phyloP scores from a whole-genome alignment of 176 grass and related monocot genomes.

The Juncus effusus region DNA sequence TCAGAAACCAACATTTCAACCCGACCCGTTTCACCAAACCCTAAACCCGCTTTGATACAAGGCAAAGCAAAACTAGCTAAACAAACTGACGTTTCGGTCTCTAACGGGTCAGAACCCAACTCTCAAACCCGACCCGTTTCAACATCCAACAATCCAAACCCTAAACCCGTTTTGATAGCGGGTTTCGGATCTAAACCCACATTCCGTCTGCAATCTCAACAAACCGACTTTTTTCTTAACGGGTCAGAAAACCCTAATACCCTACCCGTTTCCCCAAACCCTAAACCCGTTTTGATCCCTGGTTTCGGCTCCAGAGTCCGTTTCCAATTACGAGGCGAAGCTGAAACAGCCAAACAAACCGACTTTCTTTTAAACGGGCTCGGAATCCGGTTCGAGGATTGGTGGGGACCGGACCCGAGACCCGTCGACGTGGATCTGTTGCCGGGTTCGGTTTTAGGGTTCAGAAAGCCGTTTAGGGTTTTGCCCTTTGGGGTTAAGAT shows the following conservation, averaged over 20 bases:
- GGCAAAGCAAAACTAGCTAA: too few relatives aligned
- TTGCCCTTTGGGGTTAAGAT: constrained; percentile 76
- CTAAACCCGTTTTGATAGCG: constrained; percentile 1
- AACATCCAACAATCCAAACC: background rate
- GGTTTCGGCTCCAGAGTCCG: constrained; percentile 84
- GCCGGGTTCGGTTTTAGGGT: constrained; percentile 60
- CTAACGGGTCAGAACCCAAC: constrained; percentile 12
- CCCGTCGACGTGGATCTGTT: constrained; percentile 88
- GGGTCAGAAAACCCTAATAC: too few relatives aligned
- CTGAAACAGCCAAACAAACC: constrained; percentile 67
- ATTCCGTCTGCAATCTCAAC: constrained; percentile 55
- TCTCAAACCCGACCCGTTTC: too few relatives aligned
- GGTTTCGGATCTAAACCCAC: constrained; percentile 47
- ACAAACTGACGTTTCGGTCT: background rate
- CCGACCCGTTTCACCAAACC: too few relatives aligned
- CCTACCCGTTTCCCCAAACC: too few relatives aligned
- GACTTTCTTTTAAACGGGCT: constrained; percentile 70
- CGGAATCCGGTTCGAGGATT: constrained; percentile 70
- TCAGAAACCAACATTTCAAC: too few relatives aligned
- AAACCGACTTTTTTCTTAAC: background rate
- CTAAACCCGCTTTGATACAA: too few relatives aligned
- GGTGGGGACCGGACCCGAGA: constrained; percentile 78
- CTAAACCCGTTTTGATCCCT: constrained; percentile 37
- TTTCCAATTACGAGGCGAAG: constrained; percentile 62
- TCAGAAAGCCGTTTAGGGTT: constrained; percentile 77